These are phyloP conservation scores for Nakaseomyces bracarensis DNA, from an alignment of 1,139 yeast species.

Conservation along the genomic window DNA sequence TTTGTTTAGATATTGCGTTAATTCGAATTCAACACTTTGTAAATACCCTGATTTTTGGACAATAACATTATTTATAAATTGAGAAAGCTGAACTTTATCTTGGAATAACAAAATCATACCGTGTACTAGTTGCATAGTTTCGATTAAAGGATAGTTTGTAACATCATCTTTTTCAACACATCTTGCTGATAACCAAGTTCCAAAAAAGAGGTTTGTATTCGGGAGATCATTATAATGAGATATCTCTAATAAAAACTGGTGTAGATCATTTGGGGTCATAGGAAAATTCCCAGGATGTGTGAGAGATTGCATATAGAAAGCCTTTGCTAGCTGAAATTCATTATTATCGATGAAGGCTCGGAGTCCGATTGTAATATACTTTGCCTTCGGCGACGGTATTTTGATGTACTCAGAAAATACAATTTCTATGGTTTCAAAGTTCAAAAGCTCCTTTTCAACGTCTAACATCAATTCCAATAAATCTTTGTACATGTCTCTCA, in stretches of 20 bases:
- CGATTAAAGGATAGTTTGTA: constrained; percentile 10
- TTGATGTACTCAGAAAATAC: constrained; percentile 27
- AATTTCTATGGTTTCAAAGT: constrained; percentile 20
- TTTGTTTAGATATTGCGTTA: constrained; percentile 13
- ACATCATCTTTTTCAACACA: constrained; percentile 5
- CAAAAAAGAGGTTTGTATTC: constrained; percentile 18
- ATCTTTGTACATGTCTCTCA: neutral
- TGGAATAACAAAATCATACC: constrained; percentile 11
- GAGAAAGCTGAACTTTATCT: constrained; percentile 11
- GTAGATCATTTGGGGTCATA: constrained; percentile 16
- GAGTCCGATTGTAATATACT: constrained; percentile 22
- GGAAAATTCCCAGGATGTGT: constrained; percentile 27
- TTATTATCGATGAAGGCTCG: constrained; percentile 25
- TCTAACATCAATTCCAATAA: constrained; percentile 11
- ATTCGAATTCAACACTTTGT: constrained; percentile 13
- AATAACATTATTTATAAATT: constrained; percentile 14
- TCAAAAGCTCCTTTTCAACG: constrained; percentile 18
- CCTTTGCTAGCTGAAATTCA: constrained; percentile 28
- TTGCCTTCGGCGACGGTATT: constrained; percentile 17
- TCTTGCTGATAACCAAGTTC: constrained; percentile 21
- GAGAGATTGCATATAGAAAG: constrained; percentile 26
- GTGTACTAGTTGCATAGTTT: constrained; percentile 17
- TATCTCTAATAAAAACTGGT: constrained; percentile 16
- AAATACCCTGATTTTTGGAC: constrained; percentile 16
- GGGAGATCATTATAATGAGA: constrained; percentile 17